Evolutionary conservation across 1,139 yeast genomes (phyloP).

Genomic region (Yamadazyma spencermartinsiae): DNA sequence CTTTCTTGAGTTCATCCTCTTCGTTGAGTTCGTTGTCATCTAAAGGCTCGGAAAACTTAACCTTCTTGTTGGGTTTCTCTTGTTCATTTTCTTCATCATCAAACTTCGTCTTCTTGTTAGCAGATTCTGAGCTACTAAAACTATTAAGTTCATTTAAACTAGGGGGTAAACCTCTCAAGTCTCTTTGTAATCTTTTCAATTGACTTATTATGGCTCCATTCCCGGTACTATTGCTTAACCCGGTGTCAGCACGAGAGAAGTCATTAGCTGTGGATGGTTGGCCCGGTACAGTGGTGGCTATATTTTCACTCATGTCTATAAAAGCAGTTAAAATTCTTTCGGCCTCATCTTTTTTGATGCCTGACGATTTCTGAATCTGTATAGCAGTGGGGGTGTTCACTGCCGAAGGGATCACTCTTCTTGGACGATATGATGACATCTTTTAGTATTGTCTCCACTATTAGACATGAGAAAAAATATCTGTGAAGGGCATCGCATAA

Average conservation of each 20-base stretch:
- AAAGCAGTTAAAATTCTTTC: conserved; percentile 49
- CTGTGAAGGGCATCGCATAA: conserved; percentile 1
- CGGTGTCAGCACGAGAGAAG: conserved; percentile 15
- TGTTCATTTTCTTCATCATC: conserved; percentile 6
- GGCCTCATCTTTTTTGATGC: conserved; percentile 31
- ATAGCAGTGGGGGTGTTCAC: conserved; percentile 52
- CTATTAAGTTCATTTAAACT: conserved; percentile 7
- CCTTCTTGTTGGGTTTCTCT: conserved; percentile 20
- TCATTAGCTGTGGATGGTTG: conserved; percentile 10
- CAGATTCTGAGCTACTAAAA: not conserved
- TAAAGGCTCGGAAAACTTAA: conserved; percentile 28
- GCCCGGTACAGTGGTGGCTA: conserved; percentile 22
- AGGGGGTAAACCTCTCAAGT: conserved; percentile 74
- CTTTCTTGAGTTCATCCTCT: conserved; percentile 18
- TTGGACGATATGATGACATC: conserved; percentile 31
- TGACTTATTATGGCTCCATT: conserved; percentile 51
- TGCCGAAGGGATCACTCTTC: conserved; percentile 45
- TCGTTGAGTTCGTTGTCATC: conserved; percentile 17
- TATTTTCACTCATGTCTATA: conserved; percentile 39
- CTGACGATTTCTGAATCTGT: conserved; percentile 27
- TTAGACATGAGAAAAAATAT: not conserved
- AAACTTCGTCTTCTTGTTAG: conserved; percentile 18
- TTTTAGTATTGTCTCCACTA: not conserved
- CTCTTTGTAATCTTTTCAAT: conserved; percentile 66
- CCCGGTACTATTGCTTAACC: conserved; percentile 25